A percentile compares a stretch with the other conserved stretches of the same genome.
These are phyloP conservation scores for Camellia japonica DNA, from an alignment of 148 eudicot species.

Conservation along the genomic window DNA sequence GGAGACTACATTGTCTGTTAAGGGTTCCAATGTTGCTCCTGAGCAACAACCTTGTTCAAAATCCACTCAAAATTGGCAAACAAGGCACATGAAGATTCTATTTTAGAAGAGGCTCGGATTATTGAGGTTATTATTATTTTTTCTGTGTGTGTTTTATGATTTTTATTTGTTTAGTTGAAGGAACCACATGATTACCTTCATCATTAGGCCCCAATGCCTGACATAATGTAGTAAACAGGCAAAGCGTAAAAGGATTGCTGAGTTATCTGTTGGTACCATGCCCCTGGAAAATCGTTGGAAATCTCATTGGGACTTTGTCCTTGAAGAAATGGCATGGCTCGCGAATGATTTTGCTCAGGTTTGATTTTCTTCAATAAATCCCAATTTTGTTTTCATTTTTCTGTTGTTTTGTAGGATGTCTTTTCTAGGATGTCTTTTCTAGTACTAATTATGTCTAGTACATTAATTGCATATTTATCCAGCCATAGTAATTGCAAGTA, in stretches of 20 bases:
- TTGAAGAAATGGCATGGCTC: constrained; percentile 97
- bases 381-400: not conserved
- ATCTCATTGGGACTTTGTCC: constrained; percentile 88
- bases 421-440: not conserved
- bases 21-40: constrained; percentile 28
- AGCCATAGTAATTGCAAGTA: not conserved
- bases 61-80: constrained; percentile 39
- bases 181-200: constrained; percentile 2
- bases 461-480: not conserved
- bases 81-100: constrained; percentile 75
- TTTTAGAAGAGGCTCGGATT: constrained; percentile 81
- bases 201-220: constrained; percentile 14
- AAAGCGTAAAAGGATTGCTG: constrained; percentile 73
- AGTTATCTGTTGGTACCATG: constrained; percentile 49
- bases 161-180: constrained; percentile 16
- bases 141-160: constrained; percentile 4
- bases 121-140: constrained; percentile 60
- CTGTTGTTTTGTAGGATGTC: not conserved
- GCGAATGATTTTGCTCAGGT: constrained; percentile 88
- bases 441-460: not conserved
- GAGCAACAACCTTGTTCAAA: constrained; percentile 39
- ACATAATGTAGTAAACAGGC: constrained; percentile 50
- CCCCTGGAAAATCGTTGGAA: constrained; percentile 41
- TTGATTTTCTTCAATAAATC: constrained; percentile 5
- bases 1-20: constrained; percentile 11